A percentile compares a stretch with the other conserved stretches of the same genome.
Conservation (phyloP, 805 yeast genomes). For the Kluyveromyces aestuarii region DNA sequence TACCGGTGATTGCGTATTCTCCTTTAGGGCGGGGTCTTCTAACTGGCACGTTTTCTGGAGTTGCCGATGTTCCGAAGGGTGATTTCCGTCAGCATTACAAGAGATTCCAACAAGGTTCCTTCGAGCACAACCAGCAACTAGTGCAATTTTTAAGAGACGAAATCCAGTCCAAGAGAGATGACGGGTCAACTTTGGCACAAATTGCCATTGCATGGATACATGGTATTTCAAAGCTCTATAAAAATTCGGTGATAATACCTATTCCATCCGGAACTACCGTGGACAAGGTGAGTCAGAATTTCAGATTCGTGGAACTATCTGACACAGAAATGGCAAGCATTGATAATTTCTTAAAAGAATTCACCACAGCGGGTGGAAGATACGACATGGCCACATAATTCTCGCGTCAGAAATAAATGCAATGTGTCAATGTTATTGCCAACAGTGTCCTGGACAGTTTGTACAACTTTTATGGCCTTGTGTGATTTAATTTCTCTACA, state of each 20-base stretch:
- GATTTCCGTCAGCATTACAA: conserved; percentile 47
- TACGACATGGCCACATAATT: conserved; percentile 24
- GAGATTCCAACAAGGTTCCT: conserved; percentile 50
- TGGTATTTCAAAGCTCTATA: conserved; percentile 32
- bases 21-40: conserved; percentile 77
- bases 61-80: conserved; percentile 42
- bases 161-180: conserved; percentile 41
- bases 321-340: conserved; percentile 45
- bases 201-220: conserved; percentile 60
- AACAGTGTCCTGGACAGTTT: too few species aligned
- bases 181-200: conserved; percentile 50
- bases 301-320: conserved; percentile 34
- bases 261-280: conserved; percentile 70
- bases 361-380: conserved; percentile 49
- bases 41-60: conserved; percentile 47
- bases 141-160: conserved; percentile 39
- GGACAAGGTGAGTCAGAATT: conserved; percentile 54
- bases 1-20: conserved; percentile 72
- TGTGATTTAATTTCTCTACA: too few species aligned
- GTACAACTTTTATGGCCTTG: too few species aligned
- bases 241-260: conserved; percentile 51
- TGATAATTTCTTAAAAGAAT: conserved; percentile 35
- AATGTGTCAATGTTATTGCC: too few species aligned
- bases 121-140: conserved; percentile 41
- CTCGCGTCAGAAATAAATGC: not conserved